Evolutionary conservation across 139 green algal species (phyloP).

Genomic region (Yamagishiella unicocca): DNA sequence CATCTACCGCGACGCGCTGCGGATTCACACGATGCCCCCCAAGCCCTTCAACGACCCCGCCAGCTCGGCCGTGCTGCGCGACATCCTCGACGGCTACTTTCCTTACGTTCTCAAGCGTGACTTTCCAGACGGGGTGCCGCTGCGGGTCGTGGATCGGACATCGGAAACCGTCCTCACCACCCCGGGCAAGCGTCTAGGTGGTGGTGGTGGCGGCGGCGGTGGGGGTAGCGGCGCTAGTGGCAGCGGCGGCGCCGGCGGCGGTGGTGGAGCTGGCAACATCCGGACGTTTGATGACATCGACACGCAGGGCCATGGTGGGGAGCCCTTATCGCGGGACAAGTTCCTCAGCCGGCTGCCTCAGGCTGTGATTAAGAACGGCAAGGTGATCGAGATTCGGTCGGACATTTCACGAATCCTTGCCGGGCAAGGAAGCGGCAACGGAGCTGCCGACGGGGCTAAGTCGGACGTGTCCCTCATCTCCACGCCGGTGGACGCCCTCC

Average conservation of each 20-base stretch:
- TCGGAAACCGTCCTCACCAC: conserved; percentile 14
- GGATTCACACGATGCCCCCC: conserved; percentile 47
- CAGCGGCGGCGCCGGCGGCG: no score
- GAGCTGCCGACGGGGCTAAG: background rate
- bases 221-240: no score
- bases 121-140: conserved; percentile 69
- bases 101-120: conserved; percentile 56
- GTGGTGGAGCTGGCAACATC: conserved; percentile 51
- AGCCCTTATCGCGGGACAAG: conserved; percentile 48
- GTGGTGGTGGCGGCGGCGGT: background rate
- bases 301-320: background rate
- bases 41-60: conserved; percentile 51
- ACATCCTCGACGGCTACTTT: conserved; percentile 70
- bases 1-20: conserved; percentile 61
- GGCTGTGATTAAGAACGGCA: conserved; percentile 66
- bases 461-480: conserved; percentile 41
- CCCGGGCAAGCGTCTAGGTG: background rate
- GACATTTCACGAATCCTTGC: conserved; percentile 42
- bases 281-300: conserved; percentile 53
- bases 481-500: conserved; percentile 57
- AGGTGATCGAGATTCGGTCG: conserved; percentile 60
- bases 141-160: conserved; percentile 58
- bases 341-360: conserved; percentile 68
- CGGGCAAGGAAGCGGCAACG: background rate
- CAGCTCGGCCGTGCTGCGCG: conserved; percentile 30